Base-by-base conservation (phyloP, 331 rosid species). In the Malus hybrid region DNA sequence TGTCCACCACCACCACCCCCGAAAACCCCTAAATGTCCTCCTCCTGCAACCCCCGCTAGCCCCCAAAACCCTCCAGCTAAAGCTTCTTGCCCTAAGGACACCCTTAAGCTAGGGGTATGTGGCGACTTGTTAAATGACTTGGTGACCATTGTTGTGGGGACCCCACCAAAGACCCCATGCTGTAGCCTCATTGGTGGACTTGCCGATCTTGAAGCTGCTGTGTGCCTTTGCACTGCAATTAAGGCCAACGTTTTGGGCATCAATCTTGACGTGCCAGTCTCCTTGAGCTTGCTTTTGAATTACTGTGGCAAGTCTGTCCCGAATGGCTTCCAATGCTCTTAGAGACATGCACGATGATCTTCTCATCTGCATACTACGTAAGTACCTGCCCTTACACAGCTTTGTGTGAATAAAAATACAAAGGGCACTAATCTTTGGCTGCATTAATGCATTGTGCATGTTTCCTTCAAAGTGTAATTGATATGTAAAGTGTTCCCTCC, bases 201-300 rank as follows among this genome's bases (percentile, higher is more conserved):
- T 9, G 85, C n/a, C 52, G 82, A 89, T 82, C 88, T 88, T 74
- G 96, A 91, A 65, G 97, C 93, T 22, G 91, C 96, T 14, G 85
- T 89, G 65, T 91, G 97, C 78, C 97, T 91, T 67, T 91, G 97
- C 89, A 91, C 95, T 3, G 91, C 96, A 18, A 81, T 91, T 12
- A 91, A 84, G 15, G 96, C 97, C 50, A 88, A 86, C 20, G 36
- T 92, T 10, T 61, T 92, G 15, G 96, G 96, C 9, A 74, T 81
- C 72, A 90, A 88, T 76, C 88, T 92, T 18, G 78, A 92, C 9
- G 28, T 88, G 59, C 96, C 97, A 0, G 16, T 91, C 9, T 77
- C 82, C 27, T 83, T 91, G 83, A 82, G 81, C 84, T 79, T 88
- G 83, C 46, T 92, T 0, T 86, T 92, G 67, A 86, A 86, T 83